Evolutionary conservation across 169 alveolate species (phyloP).

Genomic region (Cryptosporidium sp.): DNA sequence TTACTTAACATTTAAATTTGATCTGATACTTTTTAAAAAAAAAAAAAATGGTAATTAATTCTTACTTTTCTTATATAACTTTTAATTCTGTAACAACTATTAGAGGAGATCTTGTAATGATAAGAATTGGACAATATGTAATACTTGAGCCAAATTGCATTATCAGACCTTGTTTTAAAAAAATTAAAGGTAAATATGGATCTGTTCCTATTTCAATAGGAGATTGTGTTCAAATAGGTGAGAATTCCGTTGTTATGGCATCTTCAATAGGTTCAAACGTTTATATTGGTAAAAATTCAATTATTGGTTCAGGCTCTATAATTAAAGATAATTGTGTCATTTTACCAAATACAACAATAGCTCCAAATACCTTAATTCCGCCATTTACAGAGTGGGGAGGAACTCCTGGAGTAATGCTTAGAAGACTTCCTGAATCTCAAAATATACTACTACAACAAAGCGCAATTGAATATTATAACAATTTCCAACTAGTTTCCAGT

Average conservation of each 20-base stretch:
- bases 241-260: constrained; percentile 83
- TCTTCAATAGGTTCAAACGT: constrained; percentile 85
- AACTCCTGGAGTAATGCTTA: constrained; percentile 84
- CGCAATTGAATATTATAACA: constrained; percentile 68
- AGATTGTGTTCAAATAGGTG: constrained; percentile 85
- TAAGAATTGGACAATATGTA: constrained; percentile 83
- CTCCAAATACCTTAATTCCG: constrained; percentile 87
- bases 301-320: constrained; percentile 84
- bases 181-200: constrained; percentile 59
- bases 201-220: constrained; percentile 83
- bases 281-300: constrained; percentile 85
- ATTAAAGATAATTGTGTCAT: constrained; percentile 83
- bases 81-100: not conserved
- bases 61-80: not conserved
- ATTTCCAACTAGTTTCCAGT: constrained; percentile 76
- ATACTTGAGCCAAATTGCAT: constrained; percentile 82
- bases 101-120: constrained; percentile 85
- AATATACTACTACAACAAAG: constrained; percentile 74
- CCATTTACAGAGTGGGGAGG: constrained; percentile 89
- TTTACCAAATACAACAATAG: constrained; percentile 83
- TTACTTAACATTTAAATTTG: not conserved
- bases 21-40: too few species aligned
- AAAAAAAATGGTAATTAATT: not conserved
- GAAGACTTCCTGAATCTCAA: constrained; percentile 83
- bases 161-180: constrained; percentile 82